Evolutionary conservation across 129 eudicot species (phyloP), one percentile per base, ranked within the genome.

Genomic region (Artemisia argyi): DNA sequence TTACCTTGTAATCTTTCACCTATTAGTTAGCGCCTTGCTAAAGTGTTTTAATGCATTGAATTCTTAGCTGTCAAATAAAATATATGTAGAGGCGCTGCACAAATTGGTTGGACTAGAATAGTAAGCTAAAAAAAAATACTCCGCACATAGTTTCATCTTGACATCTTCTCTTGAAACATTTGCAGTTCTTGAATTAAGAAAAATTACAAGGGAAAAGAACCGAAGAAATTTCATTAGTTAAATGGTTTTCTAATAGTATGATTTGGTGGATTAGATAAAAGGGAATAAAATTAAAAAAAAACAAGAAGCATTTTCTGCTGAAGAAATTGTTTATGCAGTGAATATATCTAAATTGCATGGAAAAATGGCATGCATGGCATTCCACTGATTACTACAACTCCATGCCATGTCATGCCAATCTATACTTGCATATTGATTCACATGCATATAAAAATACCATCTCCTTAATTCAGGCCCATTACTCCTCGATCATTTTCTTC

Each of bases 361-460:
- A 57, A 69, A 73, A 61, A 52, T 75, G 83, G 79, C 79, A 83
- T 84, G 85, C 88, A 84, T 84, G 88, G 75, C 73, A 68, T 61
- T 79, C 71, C 61, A 73, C 72, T 81, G 89, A 85, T 76, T 63
- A 82, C 74, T 79, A 82, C 86, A 65, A 68, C 76, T 85, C 84
- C 89, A 85, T 85, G 84, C 84, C 80, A 82, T 78, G 81, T 72
- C 82, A 79, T 82, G 86, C 84, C 89, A 85, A 85, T 85, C 62
- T 75, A 76, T 80, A 76, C 84, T 83, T 72, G n/a, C 73, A 28
- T 48, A 22, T 78, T 71, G 51, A 79, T 73, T 73, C 79, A 73
- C 71, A 73, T 66, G 73, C 73, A 55, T 30, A 16, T 48, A 60
- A 60, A 12, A 32, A 70, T 57, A 13, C 18, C 56, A 10, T 19